Evolutionary conservation across 1,284 basidiomycete species (phyloP).

Genomic region (Rhodotorula sp.): DNA sequence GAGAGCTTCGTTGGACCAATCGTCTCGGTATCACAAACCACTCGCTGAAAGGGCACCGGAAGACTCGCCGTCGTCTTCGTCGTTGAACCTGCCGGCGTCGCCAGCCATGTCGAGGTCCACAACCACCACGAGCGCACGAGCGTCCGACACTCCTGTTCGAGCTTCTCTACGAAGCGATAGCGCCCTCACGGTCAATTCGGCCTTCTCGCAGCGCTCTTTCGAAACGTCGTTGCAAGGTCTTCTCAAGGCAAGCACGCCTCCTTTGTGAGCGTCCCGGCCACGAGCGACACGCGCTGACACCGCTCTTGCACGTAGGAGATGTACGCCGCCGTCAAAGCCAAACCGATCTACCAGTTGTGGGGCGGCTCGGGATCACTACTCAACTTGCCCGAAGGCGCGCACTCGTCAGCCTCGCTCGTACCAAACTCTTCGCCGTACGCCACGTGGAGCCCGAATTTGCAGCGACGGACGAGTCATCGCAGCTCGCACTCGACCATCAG

Average conservation of each 20-base stretch:
- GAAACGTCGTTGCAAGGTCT: slow-evolving; percentile 78
- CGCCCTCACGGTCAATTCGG: slow-evolving; percentile 6
- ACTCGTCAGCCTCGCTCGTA: slow-evolving; percentile 20
- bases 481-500: slow-evolving; percentile 25
- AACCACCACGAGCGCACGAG: not conserved
- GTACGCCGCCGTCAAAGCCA: slow-evolving; percentile 83
- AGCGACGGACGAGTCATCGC: slow-evolving; percentile 37
- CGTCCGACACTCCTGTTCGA: not conserved
- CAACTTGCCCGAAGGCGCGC: not conserved
- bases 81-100: not conserved
- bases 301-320: slow-evolving; percentile 62
- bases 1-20: slow-evolving; percentile 4
- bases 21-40: not conserved
- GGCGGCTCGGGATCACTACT: slow-evolving; percentile 15
- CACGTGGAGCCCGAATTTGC: slow-evolving; percentile 36
- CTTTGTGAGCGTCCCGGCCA: too few species aligned
- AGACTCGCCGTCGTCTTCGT: slow-evolving; percentile 8
- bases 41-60: not conserved
- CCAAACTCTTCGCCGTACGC: slow-evolving; percentile 39
- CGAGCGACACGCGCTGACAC: not conserved
- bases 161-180: slow-evolving; percentile 2
- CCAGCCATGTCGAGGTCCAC: not conserved
- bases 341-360: slow-evolving; percentile 82
- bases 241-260: slow-evolving; percentile 64
- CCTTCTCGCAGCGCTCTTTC: slow-evolving; percentile 55